Conservation (phyloP, 345 rosid genomes). For the Salix exigua region DNA sequence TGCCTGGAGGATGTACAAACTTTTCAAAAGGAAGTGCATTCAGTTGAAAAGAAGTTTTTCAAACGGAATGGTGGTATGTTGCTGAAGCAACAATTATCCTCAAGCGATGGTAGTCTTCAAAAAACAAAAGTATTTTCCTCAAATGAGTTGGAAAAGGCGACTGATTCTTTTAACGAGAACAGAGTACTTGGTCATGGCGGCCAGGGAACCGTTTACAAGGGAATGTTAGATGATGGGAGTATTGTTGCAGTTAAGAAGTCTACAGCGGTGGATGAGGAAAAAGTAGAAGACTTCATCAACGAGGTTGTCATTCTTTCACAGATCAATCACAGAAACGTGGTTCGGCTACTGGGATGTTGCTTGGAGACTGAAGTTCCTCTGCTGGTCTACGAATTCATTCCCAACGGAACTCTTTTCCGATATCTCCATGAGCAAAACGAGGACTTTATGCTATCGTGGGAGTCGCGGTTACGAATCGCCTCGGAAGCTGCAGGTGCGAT, state of each 20-base stretch:
- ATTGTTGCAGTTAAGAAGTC: constrained; percentile 17
- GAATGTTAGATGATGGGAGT: constrained; percentile 8
- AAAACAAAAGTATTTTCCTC: background rate
- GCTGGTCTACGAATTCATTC: constrained; percentile 13
- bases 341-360: constrained; percentile 12
- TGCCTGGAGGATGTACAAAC: too few species aligned
- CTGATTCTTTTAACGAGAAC: constrained; percentile 1
- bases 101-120: background rate
- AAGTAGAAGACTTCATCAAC: constrained; percentile 10
- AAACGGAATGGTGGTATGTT: background rate
- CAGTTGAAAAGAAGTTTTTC: background rate
- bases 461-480: constrained; percentile 11
- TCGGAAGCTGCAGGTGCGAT: constrained; percentile 15
- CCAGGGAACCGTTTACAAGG: constrained; percentile 13
- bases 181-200: constrained; percentile 20
- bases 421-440: constrained; percentile 7
- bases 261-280: background rate
- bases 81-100: too few species aligned
- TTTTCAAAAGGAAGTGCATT: too few species aligned
- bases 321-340: constrained; percentile 16
- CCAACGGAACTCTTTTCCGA: constrained; percentile 7
- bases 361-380: constrained; percentile 9
- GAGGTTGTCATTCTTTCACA: constrained; percentile 15
- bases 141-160: constrained; percentile 8
- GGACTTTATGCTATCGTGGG: constrained; percentile 7